Evolutionary conservation across 208 protist genomes (phyloP).

Genomic region (Kentomonas sorsogonicus): DNA sequence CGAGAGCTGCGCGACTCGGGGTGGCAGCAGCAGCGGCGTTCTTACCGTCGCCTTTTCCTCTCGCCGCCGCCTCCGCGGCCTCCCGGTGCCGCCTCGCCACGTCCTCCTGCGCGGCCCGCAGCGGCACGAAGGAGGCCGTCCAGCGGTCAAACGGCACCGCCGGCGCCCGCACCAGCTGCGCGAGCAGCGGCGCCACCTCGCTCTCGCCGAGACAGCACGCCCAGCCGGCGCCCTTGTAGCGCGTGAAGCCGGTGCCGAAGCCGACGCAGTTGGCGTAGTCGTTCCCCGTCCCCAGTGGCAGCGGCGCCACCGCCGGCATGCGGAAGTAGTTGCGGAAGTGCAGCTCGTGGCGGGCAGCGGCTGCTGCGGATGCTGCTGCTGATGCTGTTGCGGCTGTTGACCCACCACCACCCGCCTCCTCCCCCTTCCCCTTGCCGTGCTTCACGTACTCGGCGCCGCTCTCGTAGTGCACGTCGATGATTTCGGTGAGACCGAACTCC

Average conservation of each 20-base stretch:
- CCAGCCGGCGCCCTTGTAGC: constrained; percentile 2
- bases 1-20: neutral
- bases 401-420: no score
- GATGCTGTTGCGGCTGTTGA: no score
- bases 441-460: no score
- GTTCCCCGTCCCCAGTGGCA: constrained; percentile 83
- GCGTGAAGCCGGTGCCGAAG: constrained; percentile 55
- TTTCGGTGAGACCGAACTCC: no score
- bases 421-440: no score
- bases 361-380: no score
- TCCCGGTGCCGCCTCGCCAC: neutral
- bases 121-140: constrained; percentile 46
- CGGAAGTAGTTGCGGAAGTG: constrained; percentile 20
- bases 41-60: neutral
- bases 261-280: constrained; percentile 78
- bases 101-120: constrained; percentile 28
- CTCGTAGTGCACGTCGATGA: no score
- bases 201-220: constrained; percentile 22
- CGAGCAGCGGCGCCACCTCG: constrained; percentile 35
- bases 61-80: neutral
- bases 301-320: constrained; percentile 62
- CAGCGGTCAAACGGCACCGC: constrained; percentile 76
- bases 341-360: no score
- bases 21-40: neutral
- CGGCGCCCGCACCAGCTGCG: constrained; percentile 31